These are phyloP conservation scores for Curvularia verruculosa DNA, from an alignment of 2,329 filamentous ascomycete genomes.

Conservation along the genomic window DNA sequence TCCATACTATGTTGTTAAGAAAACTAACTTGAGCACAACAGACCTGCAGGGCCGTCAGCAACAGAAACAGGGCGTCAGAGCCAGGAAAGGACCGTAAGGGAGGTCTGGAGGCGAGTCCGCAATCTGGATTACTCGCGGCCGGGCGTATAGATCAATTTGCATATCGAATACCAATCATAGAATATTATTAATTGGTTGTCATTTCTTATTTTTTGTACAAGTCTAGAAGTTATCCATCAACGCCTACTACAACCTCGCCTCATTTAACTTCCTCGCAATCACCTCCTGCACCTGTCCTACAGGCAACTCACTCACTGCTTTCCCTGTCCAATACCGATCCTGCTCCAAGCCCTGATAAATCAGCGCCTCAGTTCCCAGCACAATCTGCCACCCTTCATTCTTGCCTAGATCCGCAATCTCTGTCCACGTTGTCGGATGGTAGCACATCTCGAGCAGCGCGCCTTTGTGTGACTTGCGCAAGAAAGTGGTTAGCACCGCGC, in stretches of 20 bases:
- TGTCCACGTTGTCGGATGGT: slow-evolving; percentile 72
- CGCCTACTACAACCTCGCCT: slow-evolving; percentile 30
- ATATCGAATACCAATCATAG: background rate
- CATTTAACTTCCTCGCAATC: slow-evolving; percentile 48
- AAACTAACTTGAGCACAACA: slow-evolving; percentile 34
- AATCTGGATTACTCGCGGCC: slow-evolving; percentile 71
- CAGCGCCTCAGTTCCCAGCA: slow-evolving; percentile 76
- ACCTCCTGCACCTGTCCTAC: slow-evolving; percentile 65
- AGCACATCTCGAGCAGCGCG: slow-evolving; percentile 81
- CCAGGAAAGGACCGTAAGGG: slow-evolving; percentile 73
- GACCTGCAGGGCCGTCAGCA: slow-evolving; percentile 67
- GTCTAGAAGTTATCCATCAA: background rate
- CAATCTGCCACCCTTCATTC: slow-evolving; percentile 71
- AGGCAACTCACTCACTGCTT: slow-evolving; percentile 63
- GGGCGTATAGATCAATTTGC: slow-evolving; percentile 50
- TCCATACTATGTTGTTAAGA: background rate
- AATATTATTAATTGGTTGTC: background rate
- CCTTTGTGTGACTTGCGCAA: slow-evolving; percentile 63
- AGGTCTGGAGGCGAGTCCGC: slow-evolving; percentile 73
- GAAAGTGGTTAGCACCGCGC: slow-evolving; percentile 62
- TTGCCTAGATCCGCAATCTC: slow-evolving; percentile 67
- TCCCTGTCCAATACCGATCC: slow-evolving; percentile 67
- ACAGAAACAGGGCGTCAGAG: slow-evolving; percentile 68
- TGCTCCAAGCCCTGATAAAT: slow-evolving; percentile 80
- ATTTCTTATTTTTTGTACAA: background rate